These are phyloP conservation scores for Mallotus nudiflorus DNA, from an alignment of 345 rosid species.

Conservation along the genomic window DNA sequence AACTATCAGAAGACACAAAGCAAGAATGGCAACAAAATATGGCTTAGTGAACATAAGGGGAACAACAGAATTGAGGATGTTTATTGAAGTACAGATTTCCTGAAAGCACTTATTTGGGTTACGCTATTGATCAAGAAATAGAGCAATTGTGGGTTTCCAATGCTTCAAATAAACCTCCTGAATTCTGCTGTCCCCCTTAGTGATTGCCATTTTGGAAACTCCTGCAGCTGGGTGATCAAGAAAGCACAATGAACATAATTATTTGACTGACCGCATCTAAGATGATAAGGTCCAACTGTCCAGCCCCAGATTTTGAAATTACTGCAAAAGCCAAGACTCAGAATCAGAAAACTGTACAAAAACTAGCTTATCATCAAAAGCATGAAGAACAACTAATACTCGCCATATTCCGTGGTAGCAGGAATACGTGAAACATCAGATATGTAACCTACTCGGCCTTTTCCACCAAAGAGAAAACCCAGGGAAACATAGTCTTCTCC, in stretches of 20 bases:
- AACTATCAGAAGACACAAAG: background rate
- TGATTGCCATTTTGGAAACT: too few relatives aligned
- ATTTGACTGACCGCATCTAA: conserved; percentile 63
- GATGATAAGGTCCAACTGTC: conserved; percentile 88
- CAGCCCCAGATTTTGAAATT: conserved; percentile 76
- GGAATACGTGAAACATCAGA: conserved; percentile 93
- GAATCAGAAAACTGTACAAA: background rate
- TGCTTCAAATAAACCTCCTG: too few relatives aligned
- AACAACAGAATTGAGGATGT: background rate
- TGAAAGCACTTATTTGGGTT: background rate
- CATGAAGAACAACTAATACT: conserved; percentile 23
- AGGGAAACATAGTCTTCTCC: conserved; percentile 91
- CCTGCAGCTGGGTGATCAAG: background rate
- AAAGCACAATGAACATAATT: background rate
- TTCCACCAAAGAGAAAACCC: conserved; percentile 90
- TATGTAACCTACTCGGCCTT: conserved; percentile 78
- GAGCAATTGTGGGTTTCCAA: too few relatives aligned
- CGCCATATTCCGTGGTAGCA: conserved; percentile 71
- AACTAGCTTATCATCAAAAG: background rate
- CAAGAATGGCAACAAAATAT: background rate
- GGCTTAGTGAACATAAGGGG: background rate
- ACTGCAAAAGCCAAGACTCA: conserved; percentile 39
- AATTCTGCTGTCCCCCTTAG: background rate
- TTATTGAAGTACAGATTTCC: background rate
- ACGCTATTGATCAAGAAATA: too few relatives aligned